phyloP scores from a whole-genome alignment of 208 protist genomes.

The Herpetomonas muscarum region DNA sequence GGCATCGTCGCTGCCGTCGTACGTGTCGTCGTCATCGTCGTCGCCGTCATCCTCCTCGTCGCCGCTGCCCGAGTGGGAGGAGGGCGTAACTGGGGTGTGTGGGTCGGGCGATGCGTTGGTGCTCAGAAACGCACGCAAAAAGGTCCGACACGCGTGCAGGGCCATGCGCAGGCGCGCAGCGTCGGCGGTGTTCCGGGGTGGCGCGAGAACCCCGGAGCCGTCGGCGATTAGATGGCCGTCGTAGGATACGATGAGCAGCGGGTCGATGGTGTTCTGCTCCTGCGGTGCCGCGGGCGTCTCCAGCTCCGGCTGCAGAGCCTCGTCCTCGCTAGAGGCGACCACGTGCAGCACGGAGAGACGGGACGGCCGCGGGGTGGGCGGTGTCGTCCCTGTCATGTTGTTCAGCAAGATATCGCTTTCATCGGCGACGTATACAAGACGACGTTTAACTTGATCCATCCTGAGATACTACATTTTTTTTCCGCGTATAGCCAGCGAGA shows the following conservation, averaged over 20 bases:
- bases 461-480: neutral
- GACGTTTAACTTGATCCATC: conserved; percentile 48
- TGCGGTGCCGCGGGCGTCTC: neutral
- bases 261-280: conserved; percentile 12
- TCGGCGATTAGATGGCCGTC: conserved; percentile 57
- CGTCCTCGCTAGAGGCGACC: conserved; percentile 18
- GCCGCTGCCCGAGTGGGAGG: conserved; percentile 2
- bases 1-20: conserved; percentile 15
- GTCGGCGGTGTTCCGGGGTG: conserved; percentile 40
- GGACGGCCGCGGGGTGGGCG: conserved; percentile 27
- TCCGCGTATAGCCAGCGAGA: neutral
- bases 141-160: conserved; percentile 38
- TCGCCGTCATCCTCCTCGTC: conserved; percentile 3
- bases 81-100: neutral
- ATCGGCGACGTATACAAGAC: conserved; percentile 72
- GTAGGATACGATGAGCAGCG: conserved; percentile 61
- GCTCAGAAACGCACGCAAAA: conserved; percentile 23
- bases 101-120: neutral
- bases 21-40: conserved; percentile 5
- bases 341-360: conserved; percentile 36
- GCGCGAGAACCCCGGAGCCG: conserved; percentile 38
- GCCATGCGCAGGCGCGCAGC: conserved; percentile 26
- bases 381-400: conserved; percentile 49
- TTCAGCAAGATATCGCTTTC: conserved; percentile 46
- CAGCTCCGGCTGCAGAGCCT: conserved; percentile 4